Evolutionary conservation across 1,284 basidiomycete genomes (phyloP).

Genomic region (Moesziomyces sp.): DNA sequence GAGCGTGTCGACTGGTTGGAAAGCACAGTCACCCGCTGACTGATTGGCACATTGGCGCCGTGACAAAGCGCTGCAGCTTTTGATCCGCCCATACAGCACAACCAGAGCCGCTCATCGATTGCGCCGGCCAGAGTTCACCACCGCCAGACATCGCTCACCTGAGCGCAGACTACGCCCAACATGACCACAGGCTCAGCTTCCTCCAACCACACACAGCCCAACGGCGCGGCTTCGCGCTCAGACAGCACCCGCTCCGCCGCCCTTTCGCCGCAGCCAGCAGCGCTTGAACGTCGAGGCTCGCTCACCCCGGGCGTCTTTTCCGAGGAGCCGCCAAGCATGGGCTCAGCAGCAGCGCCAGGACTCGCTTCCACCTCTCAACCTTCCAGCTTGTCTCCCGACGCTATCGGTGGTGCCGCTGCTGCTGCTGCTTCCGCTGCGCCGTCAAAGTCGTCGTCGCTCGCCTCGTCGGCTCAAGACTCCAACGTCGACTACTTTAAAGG

Average conservation of each 20-base stretch:
- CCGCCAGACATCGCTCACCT: too few relatives aligned
- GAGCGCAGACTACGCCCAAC: not conserved
- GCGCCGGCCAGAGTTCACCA: too few relatives aligned
- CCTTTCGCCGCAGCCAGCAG: slow-evolving; percentile 3
- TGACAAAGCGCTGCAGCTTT: not conserved
- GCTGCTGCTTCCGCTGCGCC: not conserved
- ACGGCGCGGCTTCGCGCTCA: not conserved
- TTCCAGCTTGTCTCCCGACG: slow-evolving; percentile 1
- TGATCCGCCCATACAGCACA: slow-evolving; percentile 2
- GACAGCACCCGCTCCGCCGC: slow-evolving; percentile 2
- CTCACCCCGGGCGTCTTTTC: slow-evolving; percentile 46
- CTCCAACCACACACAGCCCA: slow-evolving; percentile 6
- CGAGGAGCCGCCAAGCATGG: slow-evolving; percentile 46
- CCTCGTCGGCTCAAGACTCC: slow-evolving; percentile 9
- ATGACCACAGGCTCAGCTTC: slow-evolving; percentile 11
- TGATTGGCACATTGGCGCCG: slow-evolving; percentile 10
- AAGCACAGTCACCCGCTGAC: slow-evolving; percentile 24
- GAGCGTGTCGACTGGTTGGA: slow-evolving; percentile 3
- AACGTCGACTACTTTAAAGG: slow-evolving; percentile 37
- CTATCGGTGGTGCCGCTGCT: not conserved
- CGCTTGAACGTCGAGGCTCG: slow-evolving; percentile 29
- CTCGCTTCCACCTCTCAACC: slow-evolving; percentile 13
- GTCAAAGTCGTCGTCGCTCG: slow-evolving; percentile 3
- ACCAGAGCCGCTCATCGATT: slow-evolving; percentile 1
- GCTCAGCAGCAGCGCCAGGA: not conserved